Percentiles rank a stretch among this genome's conserved stretches.
Evolutionary conservation across 2,329 filamentous ascomycete genomes (phyloP).

Genomic region (Arthrobotrys pseudoclavata): DNA sequence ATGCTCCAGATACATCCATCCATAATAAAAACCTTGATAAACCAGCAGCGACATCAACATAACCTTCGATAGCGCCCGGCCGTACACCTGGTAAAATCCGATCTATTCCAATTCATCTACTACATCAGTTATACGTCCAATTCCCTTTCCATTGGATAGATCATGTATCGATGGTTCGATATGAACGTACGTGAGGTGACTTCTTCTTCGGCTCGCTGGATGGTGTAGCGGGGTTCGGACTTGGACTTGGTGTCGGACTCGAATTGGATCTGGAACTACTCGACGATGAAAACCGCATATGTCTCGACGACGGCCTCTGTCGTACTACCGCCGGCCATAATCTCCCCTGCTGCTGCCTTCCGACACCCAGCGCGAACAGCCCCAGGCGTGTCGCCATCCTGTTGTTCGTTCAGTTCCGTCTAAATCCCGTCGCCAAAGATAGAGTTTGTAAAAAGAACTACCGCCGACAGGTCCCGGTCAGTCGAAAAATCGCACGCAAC

Average conservation of each 20-base stretch:
- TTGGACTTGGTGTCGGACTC: conserved; percentile 1
- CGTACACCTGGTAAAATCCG: conserved; percentile 83
- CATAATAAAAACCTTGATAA: conserved; percentile 82
- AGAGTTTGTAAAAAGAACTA: too few relatives aligned
- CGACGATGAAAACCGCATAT: conserved; percentile 33
- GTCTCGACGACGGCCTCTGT: conserved; percentile 13
- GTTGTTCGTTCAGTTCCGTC: conserved; percentile 2
- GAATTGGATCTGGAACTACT: neutral
- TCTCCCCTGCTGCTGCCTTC: conserved; percentile 9
- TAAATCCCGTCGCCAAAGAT: neutral
- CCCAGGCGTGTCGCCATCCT: conserved; percentile 53
- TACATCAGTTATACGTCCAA: too few relatives aligned
- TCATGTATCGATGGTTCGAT: too few relatives aligned
- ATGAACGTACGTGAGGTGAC: conserved; percentile 57
- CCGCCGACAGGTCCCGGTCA: neutral
- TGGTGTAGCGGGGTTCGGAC: conserved; percentile 23
- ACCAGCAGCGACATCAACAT: conserved; percentile 81
- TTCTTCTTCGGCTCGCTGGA: conserved; percentile 37
- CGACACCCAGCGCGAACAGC: conserved; percentile 34
- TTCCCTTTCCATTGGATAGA: too few relatives aligned
- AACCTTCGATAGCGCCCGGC: conserved; percentile 79
- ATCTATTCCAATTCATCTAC: conserved; percentile 19
- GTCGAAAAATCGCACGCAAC: too few relatives aligned
- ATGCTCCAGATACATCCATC: conserved; percentile 80
- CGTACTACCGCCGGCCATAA: neutral